phyloP scores from a whole-genome alignment of 139 green algal genomes.

The Chlorella sp. region DNA sequence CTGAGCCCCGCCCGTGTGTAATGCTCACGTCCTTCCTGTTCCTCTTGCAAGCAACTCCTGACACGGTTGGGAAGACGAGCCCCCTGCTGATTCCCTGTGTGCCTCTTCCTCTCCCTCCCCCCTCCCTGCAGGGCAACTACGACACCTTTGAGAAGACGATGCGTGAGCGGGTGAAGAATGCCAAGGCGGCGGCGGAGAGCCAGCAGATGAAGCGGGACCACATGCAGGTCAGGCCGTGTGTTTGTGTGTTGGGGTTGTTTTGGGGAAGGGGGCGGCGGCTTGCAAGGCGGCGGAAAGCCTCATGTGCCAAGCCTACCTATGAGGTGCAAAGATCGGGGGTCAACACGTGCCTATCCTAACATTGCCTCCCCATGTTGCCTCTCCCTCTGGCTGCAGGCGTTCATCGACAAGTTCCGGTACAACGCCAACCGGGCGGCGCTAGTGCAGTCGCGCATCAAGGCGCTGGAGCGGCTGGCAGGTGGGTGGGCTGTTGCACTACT shows the following conservation, averaged over 20 bases:
- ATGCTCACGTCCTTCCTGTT: too few species aligned
- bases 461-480: conserved; percentile 84
- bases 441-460: conserved; percentile 95
- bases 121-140: conserved; percentile 74
- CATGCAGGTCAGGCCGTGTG: conserved; percentile 70
- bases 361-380: too few species aligned
- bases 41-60: too few species aligned
- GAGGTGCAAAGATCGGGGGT: too few species aligned
- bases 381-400: conserved; percentile 64
- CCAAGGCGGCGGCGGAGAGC: conserved; percentile 70
- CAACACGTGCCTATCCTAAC: too few species aligned
- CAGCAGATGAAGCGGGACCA: conserved; percentile 74
- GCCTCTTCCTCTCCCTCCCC: too few species aligned
- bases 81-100: too few species aligned
- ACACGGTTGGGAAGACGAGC: too few species aligned
- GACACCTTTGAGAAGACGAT: conserved; percentile 65
- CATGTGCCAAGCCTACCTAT: too few species aligned
- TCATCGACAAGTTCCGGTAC: conserved; percentile 95
- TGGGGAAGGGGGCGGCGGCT: too few species aligned
- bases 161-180: conserved; percentile 64
- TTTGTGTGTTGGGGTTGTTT: neutral
- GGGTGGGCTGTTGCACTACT: neutral
- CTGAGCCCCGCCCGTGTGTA: too few species aligned
- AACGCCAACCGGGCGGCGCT: conserved; percentile 91
- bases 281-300: too few species aligned